phyloP scores from a whole-genome alignment of 345 rosid genomes.

The Euphorbia peplus region DNA sequence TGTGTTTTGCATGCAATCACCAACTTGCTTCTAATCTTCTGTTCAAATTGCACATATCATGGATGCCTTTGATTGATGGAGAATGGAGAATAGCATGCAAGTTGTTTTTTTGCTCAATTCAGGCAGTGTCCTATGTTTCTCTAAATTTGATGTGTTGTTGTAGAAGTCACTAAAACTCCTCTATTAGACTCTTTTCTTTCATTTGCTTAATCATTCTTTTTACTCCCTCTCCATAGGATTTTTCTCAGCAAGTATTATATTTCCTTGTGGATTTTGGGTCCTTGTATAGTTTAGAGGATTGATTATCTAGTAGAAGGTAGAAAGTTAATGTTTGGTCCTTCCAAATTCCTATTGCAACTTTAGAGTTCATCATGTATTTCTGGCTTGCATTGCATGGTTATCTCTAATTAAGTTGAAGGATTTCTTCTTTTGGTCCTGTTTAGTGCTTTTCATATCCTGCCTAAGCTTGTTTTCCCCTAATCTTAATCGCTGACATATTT shows the following conservation, averaged over 20 bases:
- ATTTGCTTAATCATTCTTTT: neutral
- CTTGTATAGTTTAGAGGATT: neutral
- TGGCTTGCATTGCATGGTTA: neutral
- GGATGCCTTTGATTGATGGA: neutral
- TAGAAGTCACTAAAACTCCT: neutral
- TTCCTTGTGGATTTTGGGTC: neutral
- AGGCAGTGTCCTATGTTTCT: neutral
- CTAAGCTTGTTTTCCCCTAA: neutral
- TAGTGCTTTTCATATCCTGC: neutral
- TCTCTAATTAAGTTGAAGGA: neutral
- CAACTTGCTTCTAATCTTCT: conserved; percentile 7
- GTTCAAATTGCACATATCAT: neutral
- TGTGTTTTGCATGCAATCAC: neutral
- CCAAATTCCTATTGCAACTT: neutral
- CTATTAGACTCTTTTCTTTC: conserved; percentile 2
- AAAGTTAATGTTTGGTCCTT: neutral
- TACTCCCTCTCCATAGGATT: neutral
- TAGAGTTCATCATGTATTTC: neutral
- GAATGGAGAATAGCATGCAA: neutral
- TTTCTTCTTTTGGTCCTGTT: neutral
- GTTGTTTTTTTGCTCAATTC: neutral
- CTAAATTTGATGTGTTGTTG: neutral
- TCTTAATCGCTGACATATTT: neutral
- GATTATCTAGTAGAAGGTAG: neutral
- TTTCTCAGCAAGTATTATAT: neutral